Evolutionary conservation across 225 moss, liverwort and hornwort genomes (phyloP).

Genomic region (Marchantia paleacea): DNA sequence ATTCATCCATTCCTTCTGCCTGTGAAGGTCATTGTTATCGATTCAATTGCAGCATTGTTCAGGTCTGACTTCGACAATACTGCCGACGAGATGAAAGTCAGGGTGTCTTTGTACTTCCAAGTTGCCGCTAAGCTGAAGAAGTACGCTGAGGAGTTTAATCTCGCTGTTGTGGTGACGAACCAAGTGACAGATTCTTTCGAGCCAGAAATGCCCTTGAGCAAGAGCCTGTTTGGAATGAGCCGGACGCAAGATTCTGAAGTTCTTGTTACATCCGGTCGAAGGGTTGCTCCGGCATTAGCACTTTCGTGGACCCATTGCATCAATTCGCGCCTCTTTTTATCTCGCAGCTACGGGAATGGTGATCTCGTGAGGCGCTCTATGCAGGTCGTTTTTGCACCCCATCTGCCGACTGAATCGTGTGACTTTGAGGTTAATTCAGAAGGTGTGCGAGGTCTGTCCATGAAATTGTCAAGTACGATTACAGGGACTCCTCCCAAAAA

Average conservation of each 20-base stretch:
- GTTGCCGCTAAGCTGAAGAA: slow-evolving; percentile 40
- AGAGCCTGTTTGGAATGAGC: slow-evolving; percentile 14
- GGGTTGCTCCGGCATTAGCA: slow-evolving; percentile 42
- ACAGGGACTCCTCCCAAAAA: background rate
- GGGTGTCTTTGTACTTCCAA: slow-evolving; percentile 35
- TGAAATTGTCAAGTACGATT: too few relatives aligned
- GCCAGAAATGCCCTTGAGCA: background rate
- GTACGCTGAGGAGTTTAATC: slow-evolving; percentile 31
- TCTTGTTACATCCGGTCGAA: slow-evolving; percentile 43
- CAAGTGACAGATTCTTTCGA: slow-evolving; percentile 41
- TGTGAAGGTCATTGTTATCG: slow-evolving; percentile 47
- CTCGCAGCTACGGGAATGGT: slow-evolving; percentile 10
- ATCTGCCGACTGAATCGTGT: slow-evolving; percentile 24
- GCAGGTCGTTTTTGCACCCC: slow-evolving; percentile 45
- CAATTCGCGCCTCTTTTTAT: slow-evolving; percentile 44
- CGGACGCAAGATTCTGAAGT: background rate
- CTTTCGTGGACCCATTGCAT: slow-evolving; percentile 47
- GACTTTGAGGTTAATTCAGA: slow-evolving; percentile 22
- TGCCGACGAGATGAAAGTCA: slow-evolving; percentile 20
- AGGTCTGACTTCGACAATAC: slow-evolving; percentile 37
- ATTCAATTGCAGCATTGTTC: slow-evolving; percentile 50
- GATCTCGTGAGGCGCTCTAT: slow-evolving; percentile 19
- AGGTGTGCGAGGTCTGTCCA: slow-evolving; percentile 27
- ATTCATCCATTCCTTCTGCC: slow-evolving; percentile 30
- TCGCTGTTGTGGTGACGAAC: slow-evolving; percentile 48